phyloP scores from a whole-genome alignment of 2,329 filamentous ascomycete genomes.

The Pyricularia pennisetigena region DNA sequence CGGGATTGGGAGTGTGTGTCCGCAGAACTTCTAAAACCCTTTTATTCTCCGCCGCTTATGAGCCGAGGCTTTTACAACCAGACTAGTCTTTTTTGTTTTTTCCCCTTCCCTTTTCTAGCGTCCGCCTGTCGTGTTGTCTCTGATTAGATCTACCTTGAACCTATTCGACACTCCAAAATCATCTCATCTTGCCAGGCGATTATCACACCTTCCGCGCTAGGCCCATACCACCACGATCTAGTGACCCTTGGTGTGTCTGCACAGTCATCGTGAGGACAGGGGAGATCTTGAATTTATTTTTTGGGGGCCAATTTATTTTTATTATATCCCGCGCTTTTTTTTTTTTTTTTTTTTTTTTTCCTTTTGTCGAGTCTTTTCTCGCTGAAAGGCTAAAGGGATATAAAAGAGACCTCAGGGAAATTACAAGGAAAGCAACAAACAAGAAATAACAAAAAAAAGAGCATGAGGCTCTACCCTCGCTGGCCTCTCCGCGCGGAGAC shows the following conservation, averaged over 20 bases:
- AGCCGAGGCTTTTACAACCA: background rate
- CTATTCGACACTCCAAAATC: background rate
- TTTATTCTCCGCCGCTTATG: background rate
- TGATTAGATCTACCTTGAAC: background rate
- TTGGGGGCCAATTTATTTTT: background rate
- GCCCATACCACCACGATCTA: background rate
- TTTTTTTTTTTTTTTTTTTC: background rate
- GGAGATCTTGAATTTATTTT: background rate
- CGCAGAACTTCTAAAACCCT: background rate
- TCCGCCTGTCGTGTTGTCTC: background rate
- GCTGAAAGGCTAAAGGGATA: background rate
- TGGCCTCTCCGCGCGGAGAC: conserved; percentile 26
- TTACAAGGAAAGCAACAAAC: no score
- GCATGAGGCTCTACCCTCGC: conserved; percentile 3
- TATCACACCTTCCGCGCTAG: background rate
- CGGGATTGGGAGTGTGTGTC: background rate
- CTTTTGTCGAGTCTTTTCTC: background rate
- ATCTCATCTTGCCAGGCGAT: background rate
- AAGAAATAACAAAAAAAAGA: background rate
- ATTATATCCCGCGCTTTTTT: background rate
- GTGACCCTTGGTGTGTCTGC: background rate
- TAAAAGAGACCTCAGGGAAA: background rate
- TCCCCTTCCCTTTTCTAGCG: background rate
- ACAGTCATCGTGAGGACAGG: background rate
- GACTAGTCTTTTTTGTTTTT: no score